These are phyloP conservation scores for Monoraphidium neglectum DNA, from an alignment of 139 green algal species.

Conservation along the genomic window DNA sequence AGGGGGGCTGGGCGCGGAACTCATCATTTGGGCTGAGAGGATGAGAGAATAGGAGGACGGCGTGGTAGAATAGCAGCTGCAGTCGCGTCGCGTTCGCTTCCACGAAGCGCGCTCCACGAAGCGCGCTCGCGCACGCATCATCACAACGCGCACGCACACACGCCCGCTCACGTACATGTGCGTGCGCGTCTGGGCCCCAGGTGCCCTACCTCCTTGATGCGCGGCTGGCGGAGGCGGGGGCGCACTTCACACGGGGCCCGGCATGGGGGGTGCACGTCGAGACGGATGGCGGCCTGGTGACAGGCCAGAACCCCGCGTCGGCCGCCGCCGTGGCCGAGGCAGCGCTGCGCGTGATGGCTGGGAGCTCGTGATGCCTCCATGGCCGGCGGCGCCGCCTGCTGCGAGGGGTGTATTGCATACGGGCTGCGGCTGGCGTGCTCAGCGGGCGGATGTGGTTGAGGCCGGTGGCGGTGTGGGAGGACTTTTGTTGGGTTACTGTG, in stretches of 20 bases:
- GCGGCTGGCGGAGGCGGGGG: slow-evolving; percentile 38
- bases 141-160: neutral
- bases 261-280: slow-evolving; percentile 23
- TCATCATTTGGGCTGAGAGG: neutral
- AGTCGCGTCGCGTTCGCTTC: too few species aligned
- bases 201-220: slow-evolving; percentile 44
- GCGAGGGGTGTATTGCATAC: too few species aligned
- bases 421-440: too few species aligned
- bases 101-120: too few species aligned
- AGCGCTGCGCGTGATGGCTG: too few species aligned
- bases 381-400: too few species aligned
- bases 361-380: too few species aligned
- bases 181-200: neutral
- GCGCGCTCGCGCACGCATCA: neutral
- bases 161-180: neutral
- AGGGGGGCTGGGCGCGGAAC: neutral
- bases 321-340: too few species aligned
- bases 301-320: slow-evolving; percentile 45
- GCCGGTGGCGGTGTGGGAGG: too few species aligned
- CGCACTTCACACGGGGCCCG: neutral
- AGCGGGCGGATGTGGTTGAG: too few species aligned
- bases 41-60: neutral
- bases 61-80: neutral
- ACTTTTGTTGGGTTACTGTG: too few species aligned
- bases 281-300: slow-evolving; percentile 39